Evolutionary conservation across 257 asterid species (phyloP).

Genomic region (Gardenia jasminoides): DNA sequence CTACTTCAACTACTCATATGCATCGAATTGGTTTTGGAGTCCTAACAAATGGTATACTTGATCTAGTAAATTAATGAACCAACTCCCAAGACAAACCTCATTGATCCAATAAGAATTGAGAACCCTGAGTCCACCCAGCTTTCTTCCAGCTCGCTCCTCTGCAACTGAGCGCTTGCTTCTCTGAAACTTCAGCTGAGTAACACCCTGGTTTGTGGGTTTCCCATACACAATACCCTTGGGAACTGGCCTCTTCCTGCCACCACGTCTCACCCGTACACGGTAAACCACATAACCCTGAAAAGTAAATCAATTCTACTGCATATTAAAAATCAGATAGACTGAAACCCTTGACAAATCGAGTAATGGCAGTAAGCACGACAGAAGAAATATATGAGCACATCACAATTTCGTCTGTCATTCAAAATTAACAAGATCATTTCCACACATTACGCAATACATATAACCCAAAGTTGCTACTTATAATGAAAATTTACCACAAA

Average conservation of each 20-base stretch:
- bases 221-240: conserved; percentile 28
- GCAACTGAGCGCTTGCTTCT: conserved; percentile 29
- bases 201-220: conserved; percentile 32
- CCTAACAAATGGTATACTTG: background rate
- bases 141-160: conserved; percentile 31
- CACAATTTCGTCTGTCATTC: background rate
- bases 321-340: no score
- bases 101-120: conserved; percentile 30
- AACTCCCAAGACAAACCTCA: conserved; percentile 13
- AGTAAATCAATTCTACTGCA: background rate
- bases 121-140: conserved; percentile 31
- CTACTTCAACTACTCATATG: background rate
- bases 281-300: conserved; percentile 28
- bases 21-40: background rate
- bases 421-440: no score
- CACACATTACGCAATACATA: background rate
- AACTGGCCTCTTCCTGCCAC: conserved; percentile 32
- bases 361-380: background rate
- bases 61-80: no score
- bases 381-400: background rate
- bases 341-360: background rate
- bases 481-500: background rate
- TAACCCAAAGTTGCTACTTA: background rate
- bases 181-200: conserved; percentile 31
- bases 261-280: conserved; percentile 24